Evolutionary conservation across 2,329 filamentous ascomycete species (phyloP).

Genomic region (Fusarium marasasianum): DNA sequence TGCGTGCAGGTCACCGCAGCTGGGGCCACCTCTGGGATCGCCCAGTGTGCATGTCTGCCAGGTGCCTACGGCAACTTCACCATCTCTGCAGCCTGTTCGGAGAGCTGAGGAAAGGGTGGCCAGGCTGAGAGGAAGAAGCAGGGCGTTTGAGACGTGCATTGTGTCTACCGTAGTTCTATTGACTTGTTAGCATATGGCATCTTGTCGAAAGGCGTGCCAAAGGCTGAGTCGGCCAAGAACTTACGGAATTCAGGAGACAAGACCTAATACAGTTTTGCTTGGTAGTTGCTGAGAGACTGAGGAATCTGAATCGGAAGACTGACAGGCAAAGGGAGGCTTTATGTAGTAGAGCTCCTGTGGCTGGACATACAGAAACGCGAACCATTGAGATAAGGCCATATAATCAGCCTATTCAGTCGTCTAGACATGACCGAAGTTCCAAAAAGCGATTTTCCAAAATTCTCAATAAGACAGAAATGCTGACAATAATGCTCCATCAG

Average conservation of each 20-base stretch:
- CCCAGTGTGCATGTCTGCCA: not conserved
- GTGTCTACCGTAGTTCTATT: not conserved
- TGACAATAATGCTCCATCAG: not conserved
- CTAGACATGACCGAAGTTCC: not conserved
- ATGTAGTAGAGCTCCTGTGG: not conserved
- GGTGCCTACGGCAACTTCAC: not conserved
- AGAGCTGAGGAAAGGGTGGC: not conserved
- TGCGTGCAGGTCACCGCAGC: not conserved
- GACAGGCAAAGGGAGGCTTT: not conserved
- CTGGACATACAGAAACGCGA: not conserved
- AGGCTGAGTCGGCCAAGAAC: no score
- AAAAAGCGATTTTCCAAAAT: not conserved
- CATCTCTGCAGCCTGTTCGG: not conserved
- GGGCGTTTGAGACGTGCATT: not conserved
- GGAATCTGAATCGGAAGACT: no score
- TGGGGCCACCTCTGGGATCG: not conserved
- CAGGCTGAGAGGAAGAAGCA: not conserved
- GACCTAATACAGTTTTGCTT: fast-evolving
- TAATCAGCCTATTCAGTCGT: not conserved
- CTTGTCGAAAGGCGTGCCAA: fast-evolving
- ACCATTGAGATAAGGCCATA: no score
- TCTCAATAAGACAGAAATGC: not conserved
- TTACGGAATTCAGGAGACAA: no score
- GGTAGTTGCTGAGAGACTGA: not conserved
- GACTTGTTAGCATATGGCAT: not conserved